A percentile compares a stretch with the other conserved stretches of the same genome.
Conservation (phyloP, 2,329 filamentous ascomycete species). For the Venturiaceae sp. region DNA sequence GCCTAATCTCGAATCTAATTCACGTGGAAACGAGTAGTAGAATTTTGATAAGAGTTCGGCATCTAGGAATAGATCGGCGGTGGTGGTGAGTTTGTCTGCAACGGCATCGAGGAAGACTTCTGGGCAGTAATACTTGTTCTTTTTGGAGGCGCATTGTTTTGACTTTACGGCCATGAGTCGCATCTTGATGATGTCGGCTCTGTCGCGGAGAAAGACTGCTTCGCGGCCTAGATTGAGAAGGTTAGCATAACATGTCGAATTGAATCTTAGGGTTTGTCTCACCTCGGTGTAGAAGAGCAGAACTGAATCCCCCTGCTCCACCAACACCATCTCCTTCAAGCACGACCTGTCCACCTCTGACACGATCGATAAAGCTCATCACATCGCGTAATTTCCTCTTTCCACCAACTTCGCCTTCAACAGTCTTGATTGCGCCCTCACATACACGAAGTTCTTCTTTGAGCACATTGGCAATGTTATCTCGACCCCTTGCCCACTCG, state of each 20-base stretch:
- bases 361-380: conserved; percentile 81
- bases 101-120: conserved; percentile 98
- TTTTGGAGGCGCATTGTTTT: conserved; percentile 71
- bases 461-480: conserved; percentile 71
- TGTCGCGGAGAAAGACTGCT: conserved; percentile 86
- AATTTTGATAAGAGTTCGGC: conserved; percentile 95
- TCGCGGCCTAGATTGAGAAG: conserved; percentile 60
- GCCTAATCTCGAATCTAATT: conserved; percentile 79
- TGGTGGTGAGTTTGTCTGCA: conserved; percentile 86
- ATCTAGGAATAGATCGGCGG: conserved; percentile 92
- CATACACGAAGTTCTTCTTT: conserved; percentile 81
- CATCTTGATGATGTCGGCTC: conserved; percentile 83
- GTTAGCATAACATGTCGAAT: background rate
- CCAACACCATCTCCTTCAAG: conserved; percentile 75
- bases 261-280: conserved; percentile 18
- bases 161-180: conserved; percentile 80
- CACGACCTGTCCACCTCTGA: conserved; percentile 73
- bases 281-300: conserved; percentile 77
- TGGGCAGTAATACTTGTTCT: conserved; percentile 94
- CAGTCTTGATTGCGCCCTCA: conserved; percentile 62
- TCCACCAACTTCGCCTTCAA: conserved; percentile 72
- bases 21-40: conserved; percentile 93
- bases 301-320: conserved; percentile 89
- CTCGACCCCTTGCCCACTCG: conserved; percentile 79
- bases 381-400: conserved; percentile 82